These are phyloP conservation scores for Euphorbia schlechtendalii DNA, from an alignment of 441 rosid species.

Conservation along the genomic window DNA sequence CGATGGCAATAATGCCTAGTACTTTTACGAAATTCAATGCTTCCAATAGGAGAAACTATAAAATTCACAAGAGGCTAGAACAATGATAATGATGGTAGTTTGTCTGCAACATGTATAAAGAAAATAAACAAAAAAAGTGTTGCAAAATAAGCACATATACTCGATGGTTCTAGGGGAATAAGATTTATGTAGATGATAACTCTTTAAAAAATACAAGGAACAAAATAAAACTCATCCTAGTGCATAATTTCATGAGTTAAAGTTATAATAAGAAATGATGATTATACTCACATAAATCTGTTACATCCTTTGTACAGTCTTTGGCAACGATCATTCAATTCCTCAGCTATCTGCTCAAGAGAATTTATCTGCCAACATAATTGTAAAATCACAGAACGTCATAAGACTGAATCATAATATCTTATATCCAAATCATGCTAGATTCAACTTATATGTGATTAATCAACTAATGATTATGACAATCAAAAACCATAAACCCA, in stretches of 20 bases:
- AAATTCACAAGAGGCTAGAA: neutral
- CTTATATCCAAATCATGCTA: neutral
- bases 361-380: constrained; percentile 41
- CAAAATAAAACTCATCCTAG: neutral
- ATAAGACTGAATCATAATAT: constrained; percentile 3
- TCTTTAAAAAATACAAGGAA: neutral
- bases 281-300: constrained; percentile 43
- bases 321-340: constrained; percentile 72
- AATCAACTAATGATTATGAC: neutral
- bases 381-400: neutral
- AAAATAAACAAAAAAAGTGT: neutral
- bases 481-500: neutral
- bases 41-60: neutral
- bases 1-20: neutral
- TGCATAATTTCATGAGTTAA: neutral
- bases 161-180: neutral
- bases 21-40: neutral
- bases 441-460: neutral
- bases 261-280: neutral
- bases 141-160: neutral
- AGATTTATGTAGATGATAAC: neutral
- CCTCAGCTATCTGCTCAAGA: constrained; percentile 59
- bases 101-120: neutral
- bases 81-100: neutral
- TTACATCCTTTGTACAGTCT: constrained; percentile 54